Evolutionary conservation across 1,284 basidiomycete genomes (phyloP).

Genomic region (Lentinus polychrous): DNA sequence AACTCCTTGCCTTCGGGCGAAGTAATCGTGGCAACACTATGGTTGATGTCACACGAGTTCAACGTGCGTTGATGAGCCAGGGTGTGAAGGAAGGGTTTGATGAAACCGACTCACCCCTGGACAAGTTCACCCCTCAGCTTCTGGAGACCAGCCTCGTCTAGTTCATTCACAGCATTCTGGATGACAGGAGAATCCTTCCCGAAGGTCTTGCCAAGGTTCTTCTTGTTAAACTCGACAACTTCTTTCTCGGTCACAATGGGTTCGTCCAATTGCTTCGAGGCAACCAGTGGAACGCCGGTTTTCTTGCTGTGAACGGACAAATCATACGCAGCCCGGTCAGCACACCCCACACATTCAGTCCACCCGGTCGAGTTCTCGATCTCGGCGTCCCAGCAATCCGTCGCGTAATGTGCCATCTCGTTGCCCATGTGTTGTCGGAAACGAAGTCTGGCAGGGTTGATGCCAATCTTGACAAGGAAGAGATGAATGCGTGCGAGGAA

Average conservation of each 20-base stretch:
- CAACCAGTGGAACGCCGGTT: constrained; percentile 72
- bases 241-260: constrained; percentile 71
- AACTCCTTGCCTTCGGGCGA: constrained; percentile 64
- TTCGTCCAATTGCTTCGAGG: constrained; percentile 81
- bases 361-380: constrained; percentile 93
- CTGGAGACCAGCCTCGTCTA: constrained; percentile 66
- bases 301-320: constrained; percentile 47
- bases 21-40: constrained; percentile 41
- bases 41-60: constrained; percentile 13
- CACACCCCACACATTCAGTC: constrained; percentile 99
- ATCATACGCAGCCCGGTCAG: constrained; percentile 96
- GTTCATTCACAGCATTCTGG: constrained; percentile 60
- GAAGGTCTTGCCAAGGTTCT: constrained; percentile 85
- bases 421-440: constrained; percentile 97
- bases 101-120: constrained; percentile 51
- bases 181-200: constrained; percentile 78
- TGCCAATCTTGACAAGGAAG: constrained; percentile 90
- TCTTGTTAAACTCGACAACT: constrained; percentile 81
- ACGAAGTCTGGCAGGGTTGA: constrained; percentile 79
- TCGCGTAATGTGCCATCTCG: constrained; percentile 99
- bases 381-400: constrained; percentile 99
- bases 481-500: constrained; percentile 91
- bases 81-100: constrained; percentile 2
- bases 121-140: constrained; percentile 71
- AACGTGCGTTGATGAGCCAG: constrained; percentile 8